Conservation (phyloP, 805 yeast species). For the Wickerhamomyces kurtzmanii region DNA sequence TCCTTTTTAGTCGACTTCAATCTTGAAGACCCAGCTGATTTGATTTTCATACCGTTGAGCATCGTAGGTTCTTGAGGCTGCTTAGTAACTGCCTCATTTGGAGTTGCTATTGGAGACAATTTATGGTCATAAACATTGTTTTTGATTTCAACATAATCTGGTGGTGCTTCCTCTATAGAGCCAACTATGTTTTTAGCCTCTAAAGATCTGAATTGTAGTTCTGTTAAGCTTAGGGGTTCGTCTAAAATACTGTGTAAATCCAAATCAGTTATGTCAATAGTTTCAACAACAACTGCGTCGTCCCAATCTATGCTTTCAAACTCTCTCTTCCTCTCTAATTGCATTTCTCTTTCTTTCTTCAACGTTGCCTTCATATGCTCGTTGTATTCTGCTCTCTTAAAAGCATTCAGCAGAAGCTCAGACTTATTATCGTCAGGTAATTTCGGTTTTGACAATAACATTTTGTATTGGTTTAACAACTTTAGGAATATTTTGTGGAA, state of each 20-base stretch:
- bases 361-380: conserved; percentile 24
- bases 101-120: conserved; percentile 3
- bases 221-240: conserved; percentile 45
- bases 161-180: conserved; percentile 7
- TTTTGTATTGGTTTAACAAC: conserved; percentile 47
- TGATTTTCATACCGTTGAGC: conserved; percentile 49
- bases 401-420: conserved; percentile 35
- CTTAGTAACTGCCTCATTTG: conserved; percentile 4
- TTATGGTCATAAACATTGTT: conserved; percentile 1
- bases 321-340: conserved; percentile 31
- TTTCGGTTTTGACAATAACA: conserved; percentile 15
- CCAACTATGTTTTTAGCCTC: conserved; percentile 9
- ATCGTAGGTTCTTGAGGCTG: conserved; percentile 10
- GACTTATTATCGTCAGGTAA: conserved; percentile 19
- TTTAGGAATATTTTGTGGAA: conserved; percentile 38
- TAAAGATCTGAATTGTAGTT: conserved; percentile 52
- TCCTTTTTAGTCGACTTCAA: conserved; percentile 20
- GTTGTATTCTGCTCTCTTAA: conserved; percentile 45
- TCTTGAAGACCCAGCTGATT: conserved; percentile 65
- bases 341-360: conserved; percentile 22
- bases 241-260: conserved; percentile 47
- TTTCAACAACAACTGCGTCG: conserved; percentile 64
- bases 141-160: neutral
- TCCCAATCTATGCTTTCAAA: conserved; percentile 85
- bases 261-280: conserved; percentile 51